Percentiles rank a stretch among this genome's conserved stretches.
Evolutionary conservation across 108 stramenopile species (phyloP).

Genomic region (Fragilariopsis cylindrus): DNA sequence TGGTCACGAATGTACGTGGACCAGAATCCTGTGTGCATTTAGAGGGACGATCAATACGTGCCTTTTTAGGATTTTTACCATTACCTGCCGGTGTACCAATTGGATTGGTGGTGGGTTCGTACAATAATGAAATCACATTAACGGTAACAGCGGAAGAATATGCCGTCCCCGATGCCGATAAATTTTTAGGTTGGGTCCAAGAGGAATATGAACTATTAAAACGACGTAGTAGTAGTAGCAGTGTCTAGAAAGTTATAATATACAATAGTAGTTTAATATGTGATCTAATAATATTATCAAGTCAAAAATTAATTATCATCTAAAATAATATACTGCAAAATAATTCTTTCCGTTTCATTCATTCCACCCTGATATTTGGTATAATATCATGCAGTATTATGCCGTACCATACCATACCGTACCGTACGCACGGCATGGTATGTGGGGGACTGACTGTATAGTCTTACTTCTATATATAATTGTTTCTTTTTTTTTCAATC

Average conservation of each 20-base stretch:
- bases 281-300: too few species aligned
- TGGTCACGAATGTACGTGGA: slow-evolving; percentile 74
- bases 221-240: slow-evolving; percentile 4
- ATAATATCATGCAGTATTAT: background rate
- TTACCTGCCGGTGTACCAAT: slow-evolving; percentile 82
- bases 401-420: background rate
- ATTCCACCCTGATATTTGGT: too few species aligned
- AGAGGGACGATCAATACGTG: slow-evolving; percentile 61
- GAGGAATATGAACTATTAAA: slow-evolving; percentile 69
- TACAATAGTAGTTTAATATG: background rate
- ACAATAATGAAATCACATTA: slow-evolving; percentile 57
- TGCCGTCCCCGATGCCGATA: slow-evolving; percentile 85
- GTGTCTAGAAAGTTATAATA: slow-evolving; percentile 19
- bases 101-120: slow-evolving; percentile 74
- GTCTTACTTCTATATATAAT: background rate
- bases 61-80: slow-evolving; percentile 77
- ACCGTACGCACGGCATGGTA: too few species aligned
- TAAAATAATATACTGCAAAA: too few species aligned
- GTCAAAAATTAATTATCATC: too few species aligned
- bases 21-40: slow-evolving; percentile 65
- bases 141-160: slow-evolving; percentile 78
- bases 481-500: background rate
- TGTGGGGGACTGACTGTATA: background rate
- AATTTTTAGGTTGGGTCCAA: slow-evolving; percentile 71
- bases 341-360: too few species aligned